Evolutionary conservation across 108 stramenopile genomes (phyloP).

Genomic region (Pseudonitzschia pungens): DNA sequence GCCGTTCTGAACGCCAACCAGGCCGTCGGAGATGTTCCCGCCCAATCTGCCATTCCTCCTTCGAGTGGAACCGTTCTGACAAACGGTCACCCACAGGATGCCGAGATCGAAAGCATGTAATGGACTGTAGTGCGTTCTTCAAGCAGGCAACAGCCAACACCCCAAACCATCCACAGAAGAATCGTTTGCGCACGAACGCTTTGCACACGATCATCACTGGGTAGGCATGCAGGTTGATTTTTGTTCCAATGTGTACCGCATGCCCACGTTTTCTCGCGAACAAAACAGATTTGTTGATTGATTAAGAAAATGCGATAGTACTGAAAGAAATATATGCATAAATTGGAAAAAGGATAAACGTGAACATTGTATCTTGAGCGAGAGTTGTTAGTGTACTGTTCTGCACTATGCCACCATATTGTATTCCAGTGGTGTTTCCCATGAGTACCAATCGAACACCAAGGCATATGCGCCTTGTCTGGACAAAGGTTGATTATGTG

Average conservation of each 20-base stretch:
- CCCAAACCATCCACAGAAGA: background rate
- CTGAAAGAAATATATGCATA: too few species aligned
- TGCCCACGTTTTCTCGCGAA: background rate
- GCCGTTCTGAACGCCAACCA: constrained; percentile 41
- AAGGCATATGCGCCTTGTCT: too few species aligned
- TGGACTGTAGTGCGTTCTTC: background rate
- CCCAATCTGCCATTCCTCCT: constrained; percentile 45
- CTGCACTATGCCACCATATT: too few species aligned
- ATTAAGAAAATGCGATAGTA: background rate
- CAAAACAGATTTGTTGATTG: background rate
- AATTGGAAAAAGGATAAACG: too few species aligned
- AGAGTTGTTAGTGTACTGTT: too few species aligned
- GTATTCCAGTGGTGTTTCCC: too few species aligned
- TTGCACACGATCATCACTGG: background rate
- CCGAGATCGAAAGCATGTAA: constrained; percentile 9
- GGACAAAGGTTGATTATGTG: too few species aligned
- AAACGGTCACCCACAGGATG: constrained; percentile 42
- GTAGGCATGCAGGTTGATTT: background rate
- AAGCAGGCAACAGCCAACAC: background rate
- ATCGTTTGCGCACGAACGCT: background rate
- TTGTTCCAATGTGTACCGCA: background rate
- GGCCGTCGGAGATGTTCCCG: constrained; percentile 16
- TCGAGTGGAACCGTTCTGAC: constrained; percentile 59
- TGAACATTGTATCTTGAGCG: too few species aligned
- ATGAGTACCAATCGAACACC: too few species aligned